These are phyloP conservation scores for Cytospora chrysosperma DNA, from an alignment of 2,329 filamentous ascomycete species.

Conservation along the genomic window DNA sequence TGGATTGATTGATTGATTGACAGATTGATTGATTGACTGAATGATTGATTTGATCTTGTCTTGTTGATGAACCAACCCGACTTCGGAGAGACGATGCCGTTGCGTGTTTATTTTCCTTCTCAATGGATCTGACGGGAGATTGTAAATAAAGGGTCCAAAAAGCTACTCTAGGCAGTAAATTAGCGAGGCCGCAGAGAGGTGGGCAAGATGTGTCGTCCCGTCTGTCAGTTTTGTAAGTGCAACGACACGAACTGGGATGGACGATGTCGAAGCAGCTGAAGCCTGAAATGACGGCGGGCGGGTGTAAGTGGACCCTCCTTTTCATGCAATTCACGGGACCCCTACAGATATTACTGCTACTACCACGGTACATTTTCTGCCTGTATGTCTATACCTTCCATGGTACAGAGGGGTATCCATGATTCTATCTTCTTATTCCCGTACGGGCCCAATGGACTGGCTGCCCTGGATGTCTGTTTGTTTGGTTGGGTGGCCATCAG, in stretches of 20 bases:
- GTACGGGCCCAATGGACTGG: too few species aligned
- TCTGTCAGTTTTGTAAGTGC: neutral
- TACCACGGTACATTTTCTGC: neutral
- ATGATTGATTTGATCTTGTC: neutral
- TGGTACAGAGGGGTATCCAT: too few species aligned
- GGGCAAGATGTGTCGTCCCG: neutral
- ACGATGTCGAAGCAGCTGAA: slow-evolving; percentile 14
- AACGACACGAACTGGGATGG: slow-evolving; percentile 13
- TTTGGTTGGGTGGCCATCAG: too few species aligned
- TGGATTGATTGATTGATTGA: slow-evolving; percentile 5
- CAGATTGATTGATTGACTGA: slow-evolving; percentile 2
- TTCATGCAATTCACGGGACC: neutral
- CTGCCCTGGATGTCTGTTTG: too few species aligned
- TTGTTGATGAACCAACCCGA: slow-evolving; percentile 13
- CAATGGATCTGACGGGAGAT: neutral
- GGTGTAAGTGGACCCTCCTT: slow-evolving; percentile 17
- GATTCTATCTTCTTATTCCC: too few species aligned
- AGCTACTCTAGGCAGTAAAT: neutral
- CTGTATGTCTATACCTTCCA: too few species aligned
- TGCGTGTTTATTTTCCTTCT: slow-evolving; percentile 8
- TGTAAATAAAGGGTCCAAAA: neutral
- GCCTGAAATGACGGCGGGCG: slow-evolving; percentile 14
- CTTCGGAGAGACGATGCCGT: slow-evolving; percentile 17
- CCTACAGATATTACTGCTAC: neutral
- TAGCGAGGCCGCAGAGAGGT: neutral